phyloP scores from a whole-genome alignment of 371 early-diverging fungal genomes.

The Entomophthora muscae region DNA sequence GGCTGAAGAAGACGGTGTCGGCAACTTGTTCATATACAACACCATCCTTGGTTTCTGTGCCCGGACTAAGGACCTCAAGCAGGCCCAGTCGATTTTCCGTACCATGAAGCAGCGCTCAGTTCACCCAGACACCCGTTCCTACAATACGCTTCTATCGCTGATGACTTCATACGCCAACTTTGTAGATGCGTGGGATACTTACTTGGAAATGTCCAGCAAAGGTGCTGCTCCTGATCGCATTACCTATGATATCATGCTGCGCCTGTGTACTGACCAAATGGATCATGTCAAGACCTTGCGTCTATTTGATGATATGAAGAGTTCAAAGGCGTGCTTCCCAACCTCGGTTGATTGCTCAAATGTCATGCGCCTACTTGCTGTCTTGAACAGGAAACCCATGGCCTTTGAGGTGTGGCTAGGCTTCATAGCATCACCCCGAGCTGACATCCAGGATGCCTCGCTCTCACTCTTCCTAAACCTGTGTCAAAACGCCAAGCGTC shows the following conservation, averaged over 20 bases:
- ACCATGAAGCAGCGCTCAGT: neutral
- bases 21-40: neutral
- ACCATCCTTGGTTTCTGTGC: neutral
- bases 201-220: neutral
- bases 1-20: neutral
- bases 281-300: neutral
- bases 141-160: neutral
- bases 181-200: neutral
- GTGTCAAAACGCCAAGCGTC: neutral
- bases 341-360: neutral
- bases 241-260: neutral
- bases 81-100: neutral
- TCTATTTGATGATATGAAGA: neutral
- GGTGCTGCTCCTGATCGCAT: neutral
- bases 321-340: neutral
- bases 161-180: neutral
- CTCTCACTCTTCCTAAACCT: neutral
- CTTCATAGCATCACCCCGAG: neutral
- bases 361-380: neutral
- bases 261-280: neutral
- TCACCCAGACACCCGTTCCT: neutral
- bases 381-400: neutral
- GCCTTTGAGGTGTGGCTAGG: neutral
- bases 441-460: neutral
- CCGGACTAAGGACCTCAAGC: neutral